Evolutionary conservation across 345 rosid species (phyloP).

Genomic region (Theobroma cacao): DNA sequence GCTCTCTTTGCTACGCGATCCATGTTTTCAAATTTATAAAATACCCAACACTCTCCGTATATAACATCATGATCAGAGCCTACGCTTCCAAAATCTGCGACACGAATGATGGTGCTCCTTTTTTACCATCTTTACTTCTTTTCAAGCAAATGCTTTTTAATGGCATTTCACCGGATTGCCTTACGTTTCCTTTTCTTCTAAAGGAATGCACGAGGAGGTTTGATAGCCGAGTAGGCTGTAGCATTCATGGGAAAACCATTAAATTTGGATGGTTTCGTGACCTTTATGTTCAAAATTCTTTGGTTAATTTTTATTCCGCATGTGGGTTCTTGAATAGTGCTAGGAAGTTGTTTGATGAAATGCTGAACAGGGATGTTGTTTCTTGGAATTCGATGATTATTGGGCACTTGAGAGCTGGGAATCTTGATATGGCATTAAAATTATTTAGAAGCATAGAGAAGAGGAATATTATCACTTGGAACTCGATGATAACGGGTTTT

Average conservation of each 20-base stretch:
- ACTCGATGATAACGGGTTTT: slow-evolving; percentile 57
- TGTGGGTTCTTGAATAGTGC: slow-evolving; percentile 30
- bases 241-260: slow-evolving; percentile 43
- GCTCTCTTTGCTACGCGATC: slow-evolving; percentile 43
- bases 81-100: slow-evolving; percentile 24
- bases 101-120: not conserved
- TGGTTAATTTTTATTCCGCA: slow-evolving; percentile 32
- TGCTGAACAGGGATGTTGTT: slow-evolving; percentile 44
- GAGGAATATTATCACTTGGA: slow-evolving; percentile 49
- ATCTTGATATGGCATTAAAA: slow-evolving; percentile 39
- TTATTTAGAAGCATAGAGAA: slow-evolving; percentile 39
- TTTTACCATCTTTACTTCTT: slow-evolving; percentile 22
- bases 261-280: slow-evolving; percentile 37
- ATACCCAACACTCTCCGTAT: slow-evolving; percentile 29
- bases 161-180: slow-evolving; percentile 45
- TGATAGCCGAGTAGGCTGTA: slow-evolving; percentile 27
- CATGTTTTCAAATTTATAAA: slow-evolving; percentile 30
- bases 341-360: slow-evolving; percentile 55
- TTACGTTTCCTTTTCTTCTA: slow-evolving; percentile 59
- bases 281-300: slow-evolving; percentile 45
- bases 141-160: slow-evolving; percentile 42
- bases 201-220: slow-evolving; percentile 44
- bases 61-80: slow-evolving; percentile 63
- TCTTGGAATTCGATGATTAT: slow-evolving; percentile 58
- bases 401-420: slow-evolving; percentile 49